phyloP scores from a whole-genome alignment of 176 grass and related monocot species.

The Oryza coarctata region DNA sequence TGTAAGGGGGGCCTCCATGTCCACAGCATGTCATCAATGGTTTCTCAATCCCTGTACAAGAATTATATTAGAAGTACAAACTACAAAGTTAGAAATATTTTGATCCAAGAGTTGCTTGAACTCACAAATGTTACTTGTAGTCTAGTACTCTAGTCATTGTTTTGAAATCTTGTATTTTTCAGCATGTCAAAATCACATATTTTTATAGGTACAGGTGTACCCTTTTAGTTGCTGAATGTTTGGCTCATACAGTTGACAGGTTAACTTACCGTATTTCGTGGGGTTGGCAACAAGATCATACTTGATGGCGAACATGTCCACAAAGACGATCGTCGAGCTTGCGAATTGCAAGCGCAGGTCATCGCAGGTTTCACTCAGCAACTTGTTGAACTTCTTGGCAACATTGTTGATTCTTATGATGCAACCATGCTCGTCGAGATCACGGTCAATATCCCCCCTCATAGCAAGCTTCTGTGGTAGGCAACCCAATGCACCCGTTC shows the following conservation, averaged over 20 bases:
- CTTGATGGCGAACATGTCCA: slow-evolving; percentile 82
- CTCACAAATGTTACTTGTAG: neutral
- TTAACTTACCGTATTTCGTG: slow-evolving; percentile 53
- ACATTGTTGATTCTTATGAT: slow-evolving; percentile 50
- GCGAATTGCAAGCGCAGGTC: slow-evolving; percentile 47
- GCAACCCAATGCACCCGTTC: slow-evolving; percentile 71
- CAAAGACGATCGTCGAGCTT: slow-evolving; percentile 54
- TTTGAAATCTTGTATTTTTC: neutral
- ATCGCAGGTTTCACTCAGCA: slow-evolving; percentile 55
- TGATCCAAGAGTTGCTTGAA: neutral
- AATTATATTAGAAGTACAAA: neutral
- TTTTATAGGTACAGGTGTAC: neutral
- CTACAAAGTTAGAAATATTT: neutral
- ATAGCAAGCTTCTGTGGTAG: slow-evolving; percentile 74
- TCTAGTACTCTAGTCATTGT: neutral
- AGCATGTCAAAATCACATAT: neutral
- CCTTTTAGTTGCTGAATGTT: neutral
- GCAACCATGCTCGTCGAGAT: slow-evolving; percentile 62
- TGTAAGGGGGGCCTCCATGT: slow-evolving; percentile 81
- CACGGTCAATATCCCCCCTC: slow-evolving; percentile 39
- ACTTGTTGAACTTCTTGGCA: slow-evolving; percentile 65
- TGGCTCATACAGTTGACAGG: neutral
- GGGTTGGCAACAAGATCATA: slow-evolving; percentile 80
- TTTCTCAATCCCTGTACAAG: slow-evolving; percentile 64
- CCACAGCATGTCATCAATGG: slow-evolving; percentile 82